Evolutionary conservation across 169 alveolate genomes (phyloP).

Genomic region (Plasmodium coatneyi): DNA sequence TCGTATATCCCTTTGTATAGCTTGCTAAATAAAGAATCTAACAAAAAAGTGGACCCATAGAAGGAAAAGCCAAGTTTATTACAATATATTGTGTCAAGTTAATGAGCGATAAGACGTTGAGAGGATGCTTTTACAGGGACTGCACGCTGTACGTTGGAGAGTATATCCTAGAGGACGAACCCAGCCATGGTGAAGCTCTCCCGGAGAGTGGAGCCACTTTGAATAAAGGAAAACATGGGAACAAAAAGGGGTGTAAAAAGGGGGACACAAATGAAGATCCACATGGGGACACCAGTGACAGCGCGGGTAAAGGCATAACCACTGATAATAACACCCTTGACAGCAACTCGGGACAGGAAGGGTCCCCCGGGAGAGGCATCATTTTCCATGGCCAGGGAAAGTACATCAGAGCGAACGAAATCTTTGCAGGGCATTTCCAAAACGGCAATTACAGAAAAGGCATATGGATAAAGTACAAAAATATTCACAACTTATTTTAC

Average conservation of each 20-base stretch:
- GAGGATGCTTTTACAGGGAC: slow-evolving; percentile 27
- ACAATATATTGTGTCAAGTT: neutral
- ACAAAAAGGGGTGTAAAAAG: neutral
- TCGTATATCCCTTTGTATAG: neutral
- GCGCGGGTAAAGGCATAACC: neutral
- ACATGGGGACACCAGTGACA: neutral
- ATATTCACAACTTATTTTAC: slow-evolving; percentile 56
- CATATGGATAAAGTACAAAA: slow-evolving; percentile 57
- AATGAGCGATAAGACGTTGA: slow-evolving; percentile 13
- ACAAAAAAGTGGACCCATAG: neutral
- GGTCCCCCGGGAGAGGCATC: neutral
- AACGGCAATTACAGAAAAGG: slow-evolving; percentile 46
- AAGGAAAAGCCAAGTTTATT: neutral
- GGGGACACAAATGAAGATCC: neutral
- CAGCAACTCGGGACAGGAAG: neutral
- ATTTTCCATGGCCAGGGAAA: slow-evolving; percentile 54
- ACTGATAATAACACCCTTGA: neutral
- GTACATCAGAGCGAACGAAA: slow-evolving; percentile 35
- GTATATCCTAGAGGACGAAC: slow-evolving; percentile 2
- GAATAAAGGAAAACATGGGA: neutral
- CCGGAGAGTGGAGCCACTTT: neutral
- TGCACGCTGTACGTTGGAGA: slow-evolving; percentile 52
- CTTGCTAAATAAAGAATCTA: neutral
- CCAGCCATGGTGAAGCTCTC: neutral
- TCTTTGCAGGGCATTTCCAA: slow-evolving; percentile 20